phyloP scores from a whole-genome alignment of 1,284 basidiomycete genomes.

The Leucocoprinus gongylophorus region DNA sequence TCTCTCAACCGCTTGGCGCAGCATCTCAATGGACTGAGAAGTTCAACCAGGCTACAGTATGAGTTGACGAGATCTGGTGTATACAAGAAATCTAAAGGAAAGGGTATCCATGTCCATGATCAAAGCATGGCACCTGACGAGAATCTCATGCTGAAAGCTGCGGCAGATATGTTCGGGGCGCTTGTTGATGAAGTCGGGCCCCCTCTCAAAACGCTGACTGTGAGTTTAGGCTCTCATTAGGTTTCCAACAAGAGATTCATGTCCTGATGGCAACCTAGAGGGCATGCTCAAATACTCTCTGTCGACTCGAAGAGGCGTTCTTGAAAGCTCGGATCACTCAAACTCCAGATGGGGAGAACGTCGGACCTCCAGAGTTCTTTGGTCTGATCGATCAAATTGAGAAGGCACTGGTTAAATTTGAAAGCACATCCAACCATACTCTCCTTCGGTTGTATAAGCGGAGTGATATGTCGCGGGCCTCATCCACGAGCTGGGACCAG shows the following conservation, averaged over 20 bases:
- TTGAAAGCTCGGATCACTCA: slow-evolving; percentile 31
- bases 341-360: slow-evolving; percentile 22
- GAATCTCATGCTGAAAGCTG: slow-evolving; percentile 50
- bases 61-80: slow-evolving; percentile 67
- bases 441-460: slow-evolving; percentile 69
- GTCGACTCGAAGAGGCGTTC: slow-evolving; percentile 59
- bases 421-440: slow-evolving; percentile 76
- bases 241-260: neutral
- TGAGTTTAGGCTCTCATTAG: slow-evolving; percentile 35
- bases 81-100: slow-evolving; percentile 7
- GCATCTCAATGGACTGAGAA: slow-evolving; percentile 81
- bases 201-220: slow-evolving; percentile 70
- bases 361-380: slow-evolving; percentile 51
- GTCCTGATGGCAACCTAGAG: slow-evolving; percentile 35
- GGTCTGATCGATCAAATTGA: slow-evolving; percentile 62
- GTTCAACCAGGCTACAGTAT: slow-evolving; percentile 76
- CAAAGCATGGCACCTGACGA: slow-evolving; percentile 40
- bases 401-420: slow-evolving; percentile 65
- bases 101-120: slow-evolving; percentile 36
- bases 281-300: slow-evolving; percentile 53
- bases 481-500: slow-evolving; percentile 25
- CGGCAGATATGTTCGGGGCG: slow-evolving; percentile 74
- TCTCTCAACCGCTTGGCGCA: slow-evolving; percentile 84
- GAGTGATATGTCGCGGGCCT: slow-evolving; percentile 35
- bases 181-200: slow-evolving; percentile 79